Percentiles rank a stretch among this genome's conserved stretches.
Evolutionary conservation across 352 stramenopile species (phyloP).

Genomic region (Thalassiosira sp.): DNA sequence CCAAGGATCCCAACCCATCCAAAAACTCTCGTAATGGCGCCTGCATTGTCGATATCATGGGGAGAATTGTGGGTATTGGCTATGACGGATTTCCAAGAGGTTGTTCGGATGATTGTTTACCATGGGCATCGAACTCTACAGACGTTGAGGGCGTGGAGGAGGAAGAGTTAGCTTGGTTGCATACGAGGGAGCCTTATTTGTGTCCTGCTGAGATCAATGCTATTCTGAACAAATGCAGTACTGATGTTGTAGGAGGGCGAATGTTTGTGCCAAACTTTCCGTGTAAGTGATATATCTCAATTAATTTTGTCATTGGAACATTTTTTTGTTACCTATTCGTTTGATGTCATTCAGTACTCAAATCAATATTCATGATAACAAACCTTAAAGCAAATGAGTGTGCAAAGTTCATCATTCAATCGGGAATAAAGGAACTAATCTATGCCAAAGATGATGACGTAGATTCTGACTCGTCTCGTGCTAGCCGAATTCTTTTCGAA

Average conservation of each 20-base stretch:
- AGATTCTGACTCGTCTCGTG: constrained; percentile 49
- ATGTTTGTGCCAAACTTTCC: constrained; percentile 98
- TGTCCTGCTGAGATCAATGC: constrained; percentile 98
- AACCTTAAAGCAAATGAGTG: constrained; percentile 88
- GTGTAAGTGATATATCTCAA: constrained; percentile 81
- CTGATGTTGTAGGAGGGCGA: constrained; percentile 89
- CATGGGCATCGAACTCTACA: constrained; percentile 83
- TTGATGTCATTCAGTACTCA: neutral
- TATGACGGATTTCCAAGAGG: constrained; percentile 98
- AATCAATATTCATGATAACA: neutral
- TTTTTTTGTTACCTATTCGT: constrained; percentile 7
- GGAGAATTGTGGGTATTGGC: constrained; percentile 95
- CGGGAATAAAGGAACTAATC: constrained; percentile 91
- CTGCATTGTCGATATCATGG: constrained; percentile 95
- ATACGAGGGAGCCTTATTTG: constrained; percentile 90
- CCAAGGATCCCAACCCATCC: constrained; percentile 96
- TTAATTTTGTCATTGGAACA: too few relatives aligned
- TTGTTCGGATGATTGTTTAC: constrained; percentile 93
- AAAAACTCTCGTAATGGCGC: constrained; percentile 75
- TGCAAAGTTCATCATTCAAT: constrained; percentile 98
- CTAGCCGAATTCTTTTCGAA: constrained; percentile 71
- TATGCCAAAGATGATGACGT: constrained; percentile 93
- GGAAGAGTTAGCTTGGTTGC: constrained; percentile 69
- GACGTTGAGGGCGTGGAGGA: constrained; percentile 10
- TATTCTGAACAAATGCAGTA: constrained; percentile 98